Evolutionary conservation across 768 basidiomycete genomes (phyloP), one percentile per base, ranked within the genome.

Genomic region (Agaricus subrufescens): DNA sequence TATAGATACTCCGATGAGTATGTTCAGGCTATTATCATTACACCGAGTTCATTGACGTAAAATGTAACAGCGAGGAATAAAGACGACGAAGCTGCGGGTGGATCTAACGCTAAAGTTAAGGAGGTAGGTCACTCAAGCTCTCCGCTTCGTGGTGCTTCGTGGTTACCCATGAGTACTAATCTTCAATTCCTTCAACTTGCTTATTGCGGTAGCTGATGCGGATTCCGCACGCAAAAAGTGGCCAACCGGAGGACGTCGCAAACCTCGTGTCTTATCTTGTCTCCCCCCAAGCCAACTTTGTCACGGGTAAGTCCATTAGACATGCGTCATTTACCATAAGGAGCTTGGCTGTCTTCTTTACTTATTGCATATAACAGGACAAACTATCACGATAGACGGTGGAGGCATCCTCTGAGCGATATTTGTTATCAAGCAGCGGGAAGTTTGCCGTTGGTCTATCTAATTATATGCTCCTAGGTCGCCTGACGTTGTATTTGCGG

Each of bases 241-340:
- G 50, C 8, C 43, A 50, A 29, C n/a, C 38, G 14, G 42, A 56
- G 3, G 63, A 64, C n/a, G 51, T 65, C 14, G 63, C 62, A 0
- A 57, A 50, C 29, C 34, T 64, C 2, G 65, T 65, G 2, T 63
- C 66, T 31, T 67, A 59, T 53, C 53, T 65, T 9, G 65, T 54
- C 12, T 63, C 63, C 3, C 57, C 56, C 10, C 59, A 44, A 46
- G 49, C 55, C n/a, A 40, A 50, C 38, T 50, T 50, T 14, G 26
- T 56, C 34, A 56, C 42, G 29, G 55, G 49, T 56, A 34, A 6
- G 10, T 34, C n/a, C 2, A 19, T 42, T 15, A 7, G 4, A 42
- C 6, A 9, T n/a, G 7, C 6, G 6, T 19, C 37, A 38, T 38
- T 38, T 19, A 42, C 8, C 34, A 34, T 11, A 34, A 11, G 11